Percentiles rank a stretch among this genome's conserved stretches.
These are phyloP conservation scores for Delphinella strobiligena DNA, from an alignment of 2,329 filamentous ascomycete genomes.

Conservation along the genomic window DNA sequence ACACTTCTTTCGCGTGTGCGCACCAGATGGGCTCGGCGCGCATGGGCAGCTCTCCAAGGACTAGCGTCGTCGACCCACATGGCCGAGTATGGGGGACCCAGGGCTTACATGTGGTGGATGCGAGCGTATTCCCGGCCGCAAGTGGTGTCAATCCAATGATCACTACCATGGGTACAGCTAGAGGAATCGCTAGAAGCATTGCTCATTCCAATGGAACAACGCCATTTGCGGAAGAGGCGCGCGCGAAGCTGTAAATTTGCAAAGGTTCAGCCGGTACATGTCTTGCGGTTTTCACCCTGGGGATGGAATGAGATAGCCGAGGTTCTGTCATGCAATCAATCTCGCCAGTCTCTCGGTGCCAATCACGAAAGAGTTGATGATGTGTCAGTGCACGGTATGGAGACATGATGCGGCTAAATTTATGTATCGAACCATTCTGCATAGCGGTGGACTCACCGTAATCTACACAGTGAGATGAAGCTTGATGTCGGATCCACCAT, in stretches of 20 bases:
- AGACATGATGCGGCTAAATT: too few relatives aligned
- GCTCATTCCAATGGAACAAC: too few relatives aligned
- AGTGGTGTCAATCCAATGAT: conserved; percentile 77
- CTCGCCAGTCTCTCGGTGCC: not conserved
- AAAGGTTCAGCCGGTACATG: not conserved
- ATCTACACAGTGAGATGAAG: too few relatives aligned
- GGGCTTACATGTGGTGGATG: conserved; percentile 58
- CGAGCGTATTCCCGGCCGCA: conserved; percentile 63
- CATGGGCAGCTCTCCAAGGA: conserved; percentile 45
- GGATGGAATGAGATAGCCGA: not conserved
- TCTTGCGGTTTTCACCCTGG: not conserved
- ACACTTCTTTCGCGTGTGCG: conserved; percentile 51
- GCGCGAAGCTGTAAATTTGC: not conserved
- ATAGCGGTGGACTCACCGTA: too few relatives aligned
- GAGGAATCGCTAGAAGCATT: conserved; percentile 50
- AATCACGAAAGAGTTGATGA: not conserved
- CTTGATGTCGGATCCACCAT: too few relatives aligned
- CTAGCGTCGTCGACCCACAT: conserved; percentile 31
- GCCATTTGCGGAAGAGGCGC: not conserved
- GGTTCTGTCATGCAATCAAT: not conserved
- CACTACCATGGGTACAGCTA: conserved; percentile 58
- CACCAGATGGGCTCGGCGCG: conserved; percentile 73
- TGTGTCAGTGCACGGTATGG: too few relatives aligned
- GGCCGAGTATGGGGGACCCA: conserved; percentile 50
- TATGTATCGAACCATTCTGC: too few relatives aligned